These are phyloP conservation scores for Suillus bovinus DNA, from an alignment of 768 basidiomycete genomes.

Conservation along the genomic window DNA sequence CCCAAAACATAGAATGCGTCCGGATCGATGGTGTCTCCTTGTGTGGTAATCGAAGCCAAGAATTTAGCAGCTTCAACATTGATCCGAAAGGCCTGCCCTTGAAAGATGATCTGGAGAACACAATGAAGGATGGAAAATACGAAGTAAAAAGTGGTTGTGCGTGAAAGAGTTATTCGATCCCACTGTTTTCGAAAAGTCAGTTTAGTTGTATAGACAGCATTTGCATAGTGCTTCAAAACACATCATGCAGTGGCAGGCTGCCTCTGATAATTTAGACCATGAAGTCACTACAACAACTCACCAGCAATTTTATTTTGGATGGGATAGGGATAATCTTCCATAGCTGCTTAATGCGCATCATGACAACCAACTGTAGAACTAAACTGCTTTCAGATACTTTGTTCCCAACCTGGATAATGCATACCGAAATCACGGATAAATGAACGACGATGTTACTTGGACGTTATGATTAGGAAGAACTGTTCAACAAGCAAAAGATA, in stretches of 20 bases:
- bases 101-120: slow-evolving; percentile 65
- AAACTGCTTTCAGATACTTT: neutral
- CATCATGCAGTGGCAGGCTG: neutral
- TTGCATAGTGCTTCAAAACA: neutral
- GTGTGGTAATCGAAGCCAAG: slow-evolving; percentile 48
- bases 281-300: slow-evolving; percentile 30
- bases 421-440: slow-evolving; percentile 20
- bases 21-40: slow-evolving; percentile 47
- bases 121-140: slow-evolving; percentile 67
- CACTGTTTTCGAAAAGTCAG: slow-evolving; percentile 43
- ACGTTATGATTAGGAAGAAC: slow-evolving; percentile 31
- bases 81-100: slow-evolving; percentile 63
- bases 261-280: neutral
- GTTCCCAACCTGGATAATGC: neutral
- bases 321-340: slow-evolving; percentile 39
- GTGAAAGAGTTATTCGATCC: slow-evolving; percentile 69
- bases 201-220: neutral
- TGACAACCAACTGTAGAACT: slow-evolving; percentile 1
- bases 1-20: slow-evolving; percentile 48
- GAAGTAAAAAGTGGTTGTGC: slow-evolving; percentile 65
- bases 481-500: slow-evolving; percentile 20
- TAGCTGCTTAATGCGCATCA: slow-evolving; percentile 43
- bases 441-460: slow-evolving; percentile 46
- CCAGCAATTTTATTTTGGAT: slow-evolving; percentile 47
- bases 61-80: slow-evolving; percentile 59